Evolutionary conservation across 1,284 basidiomycete species (phyloP), one percentile per base, ranked within the genome.

Genomic region (Wolfiporia cocos): DNA sequence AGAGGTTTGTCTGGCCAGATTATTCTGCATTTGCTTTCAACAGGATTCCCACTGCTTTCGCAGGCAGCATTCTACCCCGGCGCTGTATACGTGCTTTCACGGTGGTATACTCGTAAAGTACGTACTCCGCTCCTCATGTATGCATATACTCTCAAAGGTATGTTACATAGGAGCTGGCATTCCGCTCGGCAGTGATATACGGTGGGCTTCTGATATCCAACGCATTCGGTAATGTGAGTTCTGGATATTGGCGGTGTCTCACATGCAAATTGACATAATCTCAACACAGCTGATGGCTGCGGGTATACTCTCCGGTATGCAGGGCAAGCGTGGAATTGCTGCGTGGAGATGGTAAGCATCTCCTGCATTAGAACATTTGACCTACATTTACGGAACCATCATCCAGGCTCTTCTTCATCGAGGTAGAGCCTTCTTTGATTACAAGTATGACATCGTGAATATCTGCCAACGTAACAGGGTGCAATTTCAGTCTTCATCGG

Each of bases 121-220:
- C 7, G 37, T 12, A 19, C 38, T 4, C 24, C 20, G n/a, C 18
- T 5, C 14, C 4, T 30, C 26, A 15, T 29, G 14, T 17, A 17
- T 12, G 24, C 19, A 36, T 22, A 22, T 15, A 24, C 11, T 36
- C 12, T n/a, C 14, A 30, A 10, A 44, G 19, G 32, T 34, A 17
- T 37, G 3, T 19, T 30, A 31, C 31, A 9, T 42, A 81, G 78
- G 79, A 84, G 61, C 62, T 84, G 5, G 78, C 78, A 0, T 73
- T 87, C 43, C 75, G 87, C 29, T 76, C 79, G 37, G 80, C 83
- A 0, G 70, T 87, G 42, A 69, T 91, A 2, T 86, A 80, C 57
- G 70, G 70, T 5, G 85, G 84, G 14, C 55, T 79, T 3, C 64
- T 88, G n/a, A 69, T 87, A 37, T 83, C 81, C 0, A 88, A 86